Conservation (phyloP, 495 filamentous ascomycete genomes). For the Xylaria nigripes region DNA sequence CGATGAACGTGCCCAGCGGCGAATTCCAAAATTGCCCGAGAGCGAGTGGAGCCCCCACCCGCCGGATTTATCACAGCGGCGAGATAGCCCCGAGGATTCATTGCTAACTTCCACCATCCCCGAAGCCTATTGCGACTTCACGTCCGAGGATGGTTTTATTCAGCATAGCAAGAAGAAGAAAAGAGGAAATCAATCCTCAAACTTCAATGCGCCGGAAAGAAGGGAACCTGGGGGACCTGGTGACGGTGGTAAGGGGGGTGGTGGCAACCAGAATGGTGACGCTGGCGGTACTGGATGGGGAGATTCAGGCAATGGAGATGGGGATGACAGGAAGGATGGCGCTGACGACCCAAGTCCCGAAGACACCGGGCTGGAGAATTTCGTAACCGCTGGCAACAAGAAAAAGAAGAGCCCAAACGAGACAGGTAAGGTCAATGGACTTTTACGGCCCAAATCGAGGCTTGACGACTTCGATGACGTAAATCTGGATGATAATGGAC, state of each 20-base stretch:
- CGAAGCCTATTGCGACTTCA: constrained; percentile 35
- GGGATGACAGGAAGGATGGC: constrained; percentile 16
- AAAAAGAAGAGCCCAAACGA: constrained; percentile 38
- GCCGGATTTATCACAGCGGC: constrained; percentile 13
- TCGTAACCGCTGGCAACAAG: constrained; percentile 23
- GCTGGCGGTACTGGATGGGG: constrained; percentile 19
- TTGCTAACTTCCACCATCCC: constrained; percentile 26
- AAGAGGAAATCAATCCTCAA: constrained; percentile 5
- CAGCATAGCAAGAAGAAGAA: constrained; percentile 38
- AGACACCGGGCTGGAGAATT: constrained; percentile 25
- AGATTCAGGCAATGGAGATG: constrained; percentile 24
- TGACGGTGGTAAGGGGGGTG: constrained; percentile 22
- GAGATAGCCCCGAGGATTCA: constrained; percentile 12
- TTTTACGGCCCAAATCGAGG: constrained; percentile 11
- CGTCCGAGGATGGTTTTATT: constrained; percentile 38
- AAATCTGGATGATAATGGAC: constrained; percentile 38
- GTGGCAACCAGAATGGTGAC: constrained; percentile 23
- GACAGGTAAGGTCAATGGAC: constrained; percentile 18
- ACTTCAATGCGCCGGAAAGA: constrained; percentile 20
- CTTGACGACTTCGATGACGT: constrained; percentile 41
- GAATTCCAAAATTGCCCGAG: constrained; percentile 12
- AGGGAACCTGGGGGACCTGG: constrained; percentile 38
- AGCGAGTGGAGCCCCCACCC: constrained; percentile 12
- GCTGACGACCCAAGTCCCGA: constrained; percentile 14
- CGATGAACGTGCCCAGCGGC: constrained; percentile 17